Conservation (phyloP, 129 eudicot genomes). For the Heracleum sosnowskyi region DNA sequence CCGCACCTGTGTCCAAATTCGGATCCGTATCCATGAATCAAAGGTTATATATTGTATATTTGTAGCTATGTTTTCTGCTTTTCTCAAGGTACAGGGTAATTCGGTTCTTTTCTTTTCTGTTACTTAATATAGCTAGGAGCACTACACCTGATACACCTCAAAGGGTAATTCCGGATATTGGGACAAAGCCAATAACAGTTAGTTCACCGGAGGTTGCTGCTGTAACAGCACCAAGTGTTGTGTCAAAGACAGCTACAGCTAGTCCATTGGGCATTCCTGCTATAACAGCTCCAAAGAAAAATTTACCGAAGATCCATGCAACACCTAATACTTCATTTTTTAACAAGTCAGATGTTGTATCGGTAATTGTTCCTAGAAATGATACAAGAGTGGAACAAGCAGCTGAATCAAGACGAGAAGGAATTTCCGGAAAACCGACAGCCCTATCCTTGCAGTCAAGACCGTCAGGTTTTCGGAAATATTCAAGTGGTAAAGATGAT, state of each 20-base stretch:
- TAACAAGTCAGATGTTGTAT: constrained; percentile 54
- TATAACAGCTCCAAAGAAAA: constrained; percentile 43
- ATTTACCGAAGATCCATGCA: constrained; percentile 41
- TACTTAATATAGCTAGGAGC: constrained; percentile 54
- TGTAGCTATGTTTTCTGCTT: neutral
- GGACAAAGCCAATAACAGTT: constrained; percentile 38
- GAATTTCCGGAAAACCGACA: constrained; percentile 42
- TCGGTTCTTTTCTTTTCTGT: neutral
- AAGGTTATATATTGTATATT: no score
- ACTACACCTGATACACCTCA: constrained; percentile 59
- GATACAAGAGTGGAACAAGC: constrained; percentile 41
- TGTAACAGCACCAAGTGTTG: constrained; percentile 40
- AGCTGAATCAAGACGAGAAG: constrained; percentile 68
- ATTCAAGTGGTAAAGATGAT: constrained; percentile 43
- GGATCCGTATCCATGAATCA: no score
- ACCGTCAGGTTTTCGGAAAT: constrained; percentile 42
- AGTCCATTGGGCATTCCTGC: constrained; percentile 36
- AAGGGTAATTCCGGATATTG: constrained; percentile 38
- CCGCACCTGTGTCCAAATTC: no score
- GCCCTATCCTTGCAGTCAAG: constrained; percentile 43
- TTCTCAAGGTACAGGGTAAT: neutral
- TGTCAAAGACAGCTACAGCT: constrained; percentile 39
- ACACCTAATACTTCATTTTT: constrained; percentile 37
- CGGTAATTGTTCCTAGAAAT: constrained; percentile 75
- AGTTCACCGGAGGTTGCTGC: constrained; percentile 34